Base-by-base conservation (phyloP, 768 basidiomycete genomes). In the Dictyophora rubrovolvata region DNA sequence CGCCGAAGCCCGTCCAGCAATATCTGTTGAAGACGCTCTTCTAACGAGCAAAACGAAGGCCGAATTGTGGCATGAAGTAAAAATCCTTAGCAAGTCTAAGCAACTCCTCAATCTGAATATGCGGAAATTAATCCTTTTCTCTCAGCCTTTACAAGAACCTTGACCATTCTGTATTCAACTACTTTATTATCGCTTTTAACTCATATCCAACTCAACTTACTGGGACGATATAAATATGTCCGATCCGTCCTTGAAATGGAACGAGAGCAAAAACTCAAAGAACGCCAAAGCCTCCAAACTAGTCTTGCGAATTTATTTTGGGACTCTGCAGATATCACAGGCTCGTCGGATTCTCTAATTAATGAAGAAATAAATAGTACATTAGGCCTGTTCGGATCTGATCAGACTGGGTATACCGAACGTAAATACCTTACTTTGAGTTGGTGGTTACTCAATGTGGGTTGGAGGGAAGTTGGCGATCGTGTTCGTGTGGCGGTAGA, bases 391-490 rank as follows among this genome's bases (percentile, higher is more conserved):
- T 59, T 59, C 50, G 57, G 57, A 12, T n/a, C 48, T 6, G 57
- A 48, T 11, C 48, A 51, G 18, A 59, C 49, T n/a, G 57, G 57
- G 36, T 86, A 86, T 56, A 81, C 83, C 5, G 92, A 94, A 69
- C 75, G 81, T 61, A 82, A 84, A 66, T 97, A 84, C 67, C 73
- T 96, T 53, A 91, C 88, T 0, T 79, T 94, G 64, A 89, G 85
- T 42, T 97, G 93, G 92, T 95, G 93, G 92, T 75, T 95, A 10
- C 66, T 95, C 57, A 85, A 96, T 67, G 86, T 92, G 3, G 93
- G 94, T 0, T 95, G 93, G 93, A 88, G 86, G 64, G 85, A 86
- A 60, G 78, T 97, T 0, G 83, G 81, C 0, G 82, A 83, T 63
- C 74, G 89, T 42, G 87, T 93, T 0, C 72, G 84, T 63, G 72